Base-by-base conservation (phyloP, 805 yeast genomes). In the Ogataea zsoltii region DNA sequence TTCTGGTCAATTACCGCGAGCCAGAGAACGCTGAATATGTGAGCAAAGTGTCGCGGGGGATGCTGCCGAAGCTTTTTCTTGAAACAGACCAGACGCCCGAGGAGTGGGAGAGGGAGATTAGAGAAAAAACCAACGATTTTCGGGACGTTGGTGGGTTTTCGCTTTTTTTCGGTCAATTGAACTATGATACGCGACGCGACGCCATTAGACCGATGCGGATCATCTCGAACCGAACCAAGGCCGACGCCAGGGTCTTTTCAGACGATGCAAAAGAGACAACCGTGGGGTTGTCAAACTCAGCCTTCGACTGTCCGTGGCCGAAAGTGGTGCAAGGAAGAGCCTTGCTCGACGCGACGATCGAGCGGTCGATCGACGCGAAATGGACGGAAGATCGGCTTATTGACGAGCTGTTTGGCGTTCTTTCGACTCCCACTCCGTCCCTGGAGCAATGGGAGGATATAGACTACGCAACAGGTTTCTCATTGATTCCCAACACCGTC, bases 1-100 rank as follows among this genome's bases (percentile, higher is more conserved):
- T 85, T 2, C 72, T 92, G 21, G 82, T 94, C 14, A 92, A 92
- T 61, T 82, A 79, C 60, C 68, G 87, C 38, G 94, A 85, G 54
- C 63, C 66, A 6, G 45, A 51, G 7, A 57, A 40, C 51, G 56
- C 16, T 14, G 51, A 45, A 21, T 44, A 46, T 15, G 49, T 57
- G 25, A 49, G 68, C 44, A 48, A 42, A 7, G 33, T 63, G 3
- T 76, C 79, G 3, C 64, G 83, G 48, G 84, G 83, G 0, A 55
- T 58, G 10, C 58, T 79, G 3, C 76, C 82, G 0, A 55, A 65
- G 30, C 57, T 60, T 4, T 76, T 61, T 49, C 61, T 77, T 9
- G 58, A 66, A 2, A 60, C 68, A 3, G 42, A 50, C 1, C 37
- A 60, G 23, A 33, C 45, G 1, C 72, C 77, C 11, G 65, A 65